Evolutionary conservation across 2,329 filamentous ascomycete genomes (phyloP), one percentile per base, ranked within the genome.

Genomic region (Elsinoe fawcettii): DNA sequence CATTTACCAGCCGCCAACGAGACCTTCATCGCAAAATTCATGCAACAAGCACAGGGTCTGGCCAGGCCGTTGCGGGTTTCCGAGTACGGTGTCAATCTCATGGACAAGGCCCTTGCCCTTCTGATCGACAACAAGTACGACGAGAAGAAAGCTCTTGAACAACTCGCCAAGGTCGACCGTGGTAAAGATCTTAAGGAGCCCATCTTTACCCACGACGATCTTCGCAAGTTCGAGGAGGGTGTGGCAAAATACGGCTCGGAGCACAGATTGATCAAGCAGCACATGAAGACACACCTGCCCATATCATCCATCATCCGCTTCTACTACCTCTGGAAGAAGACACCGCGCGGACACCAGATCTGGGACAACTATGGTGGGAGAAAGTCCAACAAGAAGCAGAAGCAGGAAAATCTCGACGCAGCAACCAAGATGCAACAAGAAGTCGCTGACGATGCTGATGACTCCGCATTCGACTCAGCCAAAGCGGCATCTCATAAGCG

Each of bases 251-350:
- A 86, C 67, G 93, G 93, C 20, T 96, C 92, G 0, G 93, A 99
- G 72, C 83, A 95, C 65, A 82, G 89, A 63, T 80, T 81, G 47
- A 86, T 97, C 59, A 90, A 85, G 62, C 85, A 87, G 63, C 88
- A 96, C 69, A 88, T 96, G 66, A 91, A 90, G 71, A 88, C 86
- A 0, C 63, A 46, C 22, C 83, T 93, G 63, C 83, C 82, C 39
- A 84, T 90, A 60, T 84, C 86, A 53, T 83, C 89, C 59, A 86
- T 96, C 60, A 90, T 95, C 23, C 87, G 93, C 2, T 95, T 88
- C 68, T 99, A 97, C 72, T 99, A 99, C 70, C 88, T 88, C 63
- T 99, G 93, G 93, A 99, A 99, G 75, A 97, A 97, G 73, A 90
- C 90, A 0, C 80, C 86, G 1, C 84, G 86, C 59, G 93, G 93